Evolutionary conservation across 2,329 filamentous ascomycete genomes (phyloP).

Genomic region (Pseudopyricularia cyperi): DNA sequence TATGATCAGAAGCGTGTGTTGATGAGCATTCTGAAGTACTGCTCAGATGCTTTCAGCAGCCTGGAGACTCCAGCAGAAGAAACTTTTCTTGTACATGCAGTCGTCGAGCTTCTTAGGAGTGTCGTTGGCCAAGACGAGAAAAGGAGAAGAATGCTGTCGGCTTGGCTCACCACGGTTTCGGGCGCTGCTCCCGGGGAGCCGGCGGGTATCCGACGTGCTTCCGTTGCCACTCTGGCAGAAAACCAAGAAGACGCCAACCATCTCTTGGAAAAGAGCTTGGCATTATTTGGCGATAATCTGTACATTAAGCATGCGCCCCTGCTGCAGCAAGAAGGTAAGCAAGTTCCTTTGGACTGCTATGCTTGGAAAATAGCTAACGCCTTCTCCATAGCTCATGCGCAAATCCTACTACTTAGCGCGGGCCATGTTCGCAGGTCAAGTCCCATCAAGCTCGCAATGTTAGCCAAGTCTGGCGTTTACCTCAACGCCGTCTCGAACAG

Average conservation of each 20-base stretch:
- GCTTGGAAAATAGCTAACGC: constrained; percentile 10
- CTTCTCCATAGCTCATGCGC: constrained; percentile 52
- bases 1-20: constrained; percentile 29
- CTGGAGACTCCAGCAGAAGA: background rate
- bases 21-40: background rate
- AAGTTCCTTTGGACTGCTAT: background rate
- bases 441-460: constrained; percentile 51
- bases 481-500: constrained; percentile 74
- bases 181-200: constrained; percentile 52
- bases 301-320: constrained; percentile 77
- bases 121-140: constrained; percentile 33
- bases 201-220: constrained; percentile 53
- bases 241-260: constrained; percentile 36
- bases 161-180: constrained; percentile 52
- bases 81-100: constrained; percentile 35
- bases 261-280: constrained; percentile 55
- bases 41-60: background rate
- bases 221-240: constrained; percentile 42
- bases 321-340: constrained; percentile 77
- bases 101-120: constrained; percentile 39
- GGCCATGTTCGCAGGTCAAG: constrained; percentile 60
- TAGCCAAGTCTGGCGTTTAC: constrained; percentile 61
- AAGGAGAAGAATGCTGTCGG: constrained; percentile 40
- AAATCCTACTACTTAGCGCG: constrained; percentile 63
- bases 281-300: constrained; percentile 70